phyloP scores from a whole-genome alignment of 495 filamentous ascomycete species.

The Penicillium herquei region DNA sequence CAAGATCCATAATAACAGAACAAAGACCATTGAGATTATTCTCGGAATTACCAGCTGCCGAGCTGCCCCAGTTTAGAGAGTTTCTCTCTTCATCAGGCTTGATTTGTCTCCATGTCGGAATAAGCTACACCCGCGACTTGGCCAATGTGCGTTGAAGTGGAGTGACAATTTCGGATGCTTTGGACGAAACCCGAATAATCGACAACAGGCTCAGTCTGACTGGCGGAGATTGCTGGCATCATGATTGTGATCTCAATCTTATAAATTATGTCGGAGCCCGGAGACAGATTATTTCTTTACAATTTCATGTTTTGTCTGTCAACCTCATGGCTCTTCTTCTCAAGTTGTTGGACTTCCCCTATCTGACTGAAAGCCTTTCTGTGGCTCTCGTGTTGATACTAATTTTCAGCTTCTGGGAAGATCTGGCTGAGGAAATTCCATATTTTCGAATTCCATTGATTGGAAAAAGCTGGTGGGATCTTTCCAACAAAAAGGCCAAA shows the following conservation, averaged over 20 bases:
- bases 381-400: conserved; percentile 22
- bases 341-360: conserved; percentile 23
- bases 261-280: not conserved
- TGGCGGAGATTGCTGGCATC: not conserved
- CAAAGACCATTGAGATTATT: too few relatives aligned
- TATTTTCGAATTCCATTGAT: conserved; percentile 29
- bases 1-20: too few relatives aligned
- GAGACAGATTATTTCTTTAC: not conserved
- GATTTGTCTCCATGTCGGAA: not conserved
- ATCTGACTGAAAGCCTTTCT: conserved; percentile 19
- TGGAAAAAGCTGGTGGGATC: conserved; percentile 29
- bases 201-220: not conserved
- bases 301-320: not conserved
- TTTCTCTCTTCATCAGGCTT: not conserved
- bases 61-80: not conserved
- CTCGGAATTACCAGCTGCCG: conserved; percentile 4
- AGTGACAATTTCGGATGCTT: not conserved
- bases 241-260: not conserved
- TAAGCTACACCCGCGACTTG: not conserved
- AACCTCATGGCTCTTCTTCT: conserved; percentile 24
- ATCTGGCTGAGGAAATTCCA: conserved; percentile 29
- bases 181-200: conserved; percentile 4
- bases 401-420: conserved; percentile 26
- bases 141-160: too few relatives aligned
- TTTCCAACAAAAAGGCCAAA: conserved; percentile 32